phyloP scores from a whole-genome alignment of 2,329 filamentous ascomycete genomes.

The Cladophialophora bantiana region DNA sequence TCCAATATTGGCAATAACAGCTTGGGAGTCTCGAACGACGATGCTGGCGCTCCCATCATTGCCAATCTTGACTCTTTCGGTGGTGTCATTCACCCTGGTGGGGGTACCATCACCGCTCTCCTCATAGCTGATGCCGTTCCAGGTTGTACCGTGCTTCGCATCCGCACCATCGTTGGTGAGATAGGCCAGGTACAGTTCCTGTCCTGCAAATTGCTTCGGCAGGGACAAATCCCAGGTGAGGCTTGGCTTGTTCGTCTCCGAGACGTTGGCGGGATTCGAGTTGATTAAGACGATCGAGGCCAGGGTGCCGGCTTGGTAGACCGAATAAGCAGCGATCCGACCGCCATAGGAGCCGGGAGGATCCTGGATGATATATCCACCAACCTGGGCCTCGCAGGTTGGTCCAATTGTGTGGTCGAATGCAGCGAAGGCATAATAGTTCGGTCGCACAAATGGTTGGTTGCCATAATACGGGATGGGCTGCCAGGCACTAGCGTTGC shows the following conservation, averaged over 20 bases:
- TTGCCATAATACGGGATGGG: conserved; percentile 52
- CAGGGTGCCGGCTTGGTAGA: conserved; percentile 54
- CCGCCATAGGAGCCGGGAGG: conserved; percentile 49
- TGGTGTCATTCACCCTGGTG: conserved; percentile 45
- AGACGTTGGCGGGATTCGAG: conserved; percentile 52
- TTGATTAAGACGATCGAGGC: conserved; percentile 57
- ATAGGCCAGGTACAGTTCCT: conserved; percentile 56
- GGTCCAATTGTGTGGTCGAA: conserved; percentile 59
- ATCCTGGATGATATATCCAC: conserved; percentile 44
- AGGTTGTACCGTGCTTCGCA: conserved; percentile 52
- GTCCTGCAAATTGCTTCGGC: conserved; percentile 47
- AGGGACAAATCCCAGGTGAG: conserved; percentile 54
- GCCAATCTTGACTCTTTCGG: conserved; percentile 45
- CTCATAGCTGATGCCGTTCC: conserved; percentile 58
- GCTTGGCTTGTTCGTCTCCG: conserved; percentile 47
- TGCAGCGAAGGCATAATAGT: conserved; percentile 61
- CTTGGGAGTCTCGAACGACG: conserved; percentile 54
- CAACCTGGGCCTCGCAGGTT: conserved; percentile 55
- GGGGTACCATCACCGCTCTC: conserved; percentile 52
- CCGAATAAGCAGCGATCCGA: conserved; percentile 53
- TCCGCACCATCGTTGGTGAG: conserved; percentile 57
- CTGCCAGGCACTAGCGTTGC: conserved; percentile 59
- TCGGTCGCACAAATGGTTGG: conserved; percentile 55
- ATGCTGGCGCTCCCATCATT: conserved; percentile 47
- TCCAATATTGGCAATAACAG: conserved; percentile 56